Evolutionary conservation across 2,329 filamentous ascomycete genomes (phyloP).

Genomic region (Monilinia laxa): DNA sequence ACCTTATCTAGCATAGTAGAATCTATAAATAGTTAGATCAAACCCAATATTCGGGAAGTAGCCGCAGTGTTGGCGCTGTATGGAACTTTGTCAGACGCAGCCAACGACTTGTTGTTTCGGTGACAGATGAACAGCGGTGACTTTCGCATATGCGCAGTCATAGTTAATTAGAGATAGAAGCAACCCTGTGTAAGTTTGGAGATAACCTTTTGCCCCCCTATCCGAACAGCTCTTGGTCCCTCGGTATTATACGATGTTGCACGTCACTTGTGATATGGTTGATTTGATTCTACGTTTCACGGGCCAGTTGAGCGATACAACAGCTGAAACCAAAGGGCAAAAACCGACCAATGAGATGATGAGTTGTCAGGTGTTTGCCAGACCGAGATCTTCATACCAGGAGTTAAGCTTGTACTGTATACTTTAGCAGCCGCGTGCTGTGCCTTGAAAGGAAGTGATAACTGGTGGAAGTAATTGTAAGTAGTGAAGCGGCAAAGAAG

Average conservation of each 20-base stretch:
- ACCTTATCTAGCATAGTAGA: background rate
- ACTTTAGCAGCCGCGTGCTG: background rate
- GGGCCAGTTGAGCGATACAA: background rate
- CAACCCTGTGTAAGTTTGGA: background rate
- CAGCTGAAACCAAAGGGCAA: conserved; percentile 18
- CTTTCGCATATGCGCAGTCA: background rate
- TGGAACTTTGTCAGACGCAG: conserved; percentile 12
- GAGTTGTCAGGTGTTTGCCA: background rate
- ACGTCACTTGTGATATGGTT: background rate
- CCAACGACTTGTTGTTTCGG: conserved; percentile 20
- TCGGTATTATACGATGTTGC: background rate
- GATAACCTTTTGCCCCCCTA: background rate
- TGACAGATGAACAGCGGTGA: background rate
- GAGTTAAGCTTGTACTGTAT: background rate
- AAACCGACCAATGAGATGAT: conserved; percentile 1
- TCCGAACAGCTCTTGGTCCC: conserved; percentile 2
- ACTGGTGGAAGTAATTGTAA: background rate
- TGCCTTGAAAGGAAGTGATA: background rate
- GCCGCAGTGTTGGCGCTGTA: conserved; percentile 8
- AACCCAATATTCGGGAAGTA: background rate
- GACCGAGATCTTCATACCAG: background rate
- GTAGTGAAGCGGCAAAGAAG: background rate
- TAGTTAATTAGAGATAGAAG: background rate
- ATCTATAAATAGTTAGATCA: conserved; percentile 17
- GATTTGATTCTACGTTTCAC: conserved; percentile 14